Conservation (phyloP, 2,329 filamentous ascomycete genomes). For the Colletotrichum spaethianum region DNA sequence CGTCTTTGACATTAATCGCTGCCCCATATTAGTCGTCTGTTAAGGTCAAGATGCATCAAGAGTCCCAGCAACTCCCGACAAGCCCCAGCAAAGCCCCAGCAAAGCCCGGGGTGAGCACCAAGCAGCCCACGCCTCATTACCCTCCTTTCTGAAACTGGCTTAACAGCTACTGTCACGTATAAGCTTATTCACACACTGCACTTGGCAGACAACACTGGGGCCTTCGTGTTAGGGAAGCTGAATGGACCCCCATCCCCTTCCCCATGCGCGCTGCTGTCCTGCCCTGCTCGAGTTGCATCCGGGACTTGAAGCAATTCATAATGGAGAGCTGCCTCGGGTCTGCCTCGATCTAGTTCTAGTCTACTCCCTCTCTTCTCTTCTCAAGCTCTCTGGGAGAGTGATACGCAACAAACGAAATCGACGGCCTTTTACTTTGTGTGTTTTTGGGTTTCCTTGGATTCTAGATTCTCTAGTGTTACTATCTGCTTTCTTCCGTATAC, state of each 20-base stretch:
- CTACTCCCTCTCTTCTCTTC: constrained; percentile 17
- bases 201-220: constrained; percentile 35
- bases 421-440: constrained; percentile 28
- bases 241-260: constrained; percentile 19
- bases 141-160: constrained; percentile 40
- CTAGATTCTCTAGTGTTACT: constrained; percentile 12
- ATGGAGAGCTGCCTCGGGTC: constrained; percentile 31
- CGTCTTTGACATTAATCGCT: constrained; percentile 33
- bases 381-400: constrained; percentile 42
- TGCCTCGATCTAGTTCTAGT: not conserved
- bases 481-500: constrained; percentile 19
- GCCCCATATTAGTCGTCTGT: constrained; percentile 31
- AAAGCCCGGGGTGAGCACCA: constrained; percentile 21
- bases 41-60: constrained; percentile 24
- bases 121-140: constrained; percentile 23
- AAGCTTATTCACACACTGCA: constrained; percentile 37
- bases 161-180: constrained; percentile 38
- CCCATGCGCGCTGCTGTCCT: constrained; percentile 32
- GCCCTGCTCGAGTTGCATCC: constrained; percentile 25
- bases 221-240: constrained; percentile 28
- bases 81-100: constrained; percentile 15
- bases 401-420: constrained; percentile 20
- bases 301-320: constrained; percentile 35
- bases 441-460: constrained; percentile 24
- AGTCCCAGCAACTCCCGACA: constrained; percentile 13